phyloP scores from a whole-genome alignment of 495 filamentous ascomycete species.

The Viridothelium virens region DNA sequence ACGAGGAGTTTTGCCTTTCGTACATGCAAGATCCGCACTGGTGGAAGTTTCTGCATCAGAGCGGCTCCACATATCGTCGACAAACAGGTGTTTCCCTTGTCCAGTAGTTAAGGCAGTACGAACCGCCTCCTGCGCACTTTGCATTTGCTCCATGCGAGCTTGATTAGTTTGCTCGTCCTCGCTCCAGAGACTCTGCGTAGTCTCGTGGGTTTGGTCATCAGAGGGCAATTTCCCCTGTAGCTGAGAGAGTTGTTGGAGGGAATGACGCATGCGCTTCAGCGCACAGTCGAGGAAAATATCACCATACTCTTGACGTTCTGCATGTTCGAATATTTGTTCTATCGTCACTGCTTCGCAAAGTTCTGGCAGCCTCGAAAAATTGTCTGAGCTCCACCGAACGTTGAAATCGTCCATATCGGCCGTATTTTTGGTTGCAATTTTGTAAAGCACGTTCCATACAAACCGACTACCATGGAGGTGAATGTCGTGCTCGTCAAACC shows the following conservation, averaged over 20 bases:
- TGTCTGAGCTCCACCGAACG: background rate
- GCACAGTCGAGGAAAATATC: background rate
- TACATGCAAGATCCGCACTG: background rate
- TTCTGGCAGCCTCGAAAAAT: background rate
- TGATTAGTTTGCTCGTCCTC: background rate
- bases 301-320: background rate
- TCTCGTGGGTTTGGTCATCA: background rate
- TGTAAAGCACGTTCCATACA: background rate
- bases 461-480: background rate
- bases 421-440: constrained; percentile 4
- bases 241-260: background rate
- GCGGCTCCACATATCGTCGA: background rate
- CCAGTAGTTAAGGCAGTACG: background rate
- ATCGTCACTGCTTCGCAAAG: background rate
- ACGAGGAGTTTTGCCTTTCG: background rate
- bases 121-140: background rate
- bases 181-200: background rate
- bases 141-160: background rate
- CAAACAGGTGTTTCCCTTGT: background rate
- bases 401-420: background rate
- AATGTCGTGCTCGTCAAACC: constrained; percentile 5
- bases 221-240: background rate
- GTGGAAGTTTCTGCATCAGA: background rate
- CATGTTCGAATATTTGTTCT: background rate
- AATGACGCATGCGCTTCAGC: background rate